A percentile compares a stretch with the other conserved stretches of the same genome.
Evolutionary conservation across 2,329 filamentous ascomycete genomes (phyloP).

Genomic region (Colletotrichum sp.): DNA sequence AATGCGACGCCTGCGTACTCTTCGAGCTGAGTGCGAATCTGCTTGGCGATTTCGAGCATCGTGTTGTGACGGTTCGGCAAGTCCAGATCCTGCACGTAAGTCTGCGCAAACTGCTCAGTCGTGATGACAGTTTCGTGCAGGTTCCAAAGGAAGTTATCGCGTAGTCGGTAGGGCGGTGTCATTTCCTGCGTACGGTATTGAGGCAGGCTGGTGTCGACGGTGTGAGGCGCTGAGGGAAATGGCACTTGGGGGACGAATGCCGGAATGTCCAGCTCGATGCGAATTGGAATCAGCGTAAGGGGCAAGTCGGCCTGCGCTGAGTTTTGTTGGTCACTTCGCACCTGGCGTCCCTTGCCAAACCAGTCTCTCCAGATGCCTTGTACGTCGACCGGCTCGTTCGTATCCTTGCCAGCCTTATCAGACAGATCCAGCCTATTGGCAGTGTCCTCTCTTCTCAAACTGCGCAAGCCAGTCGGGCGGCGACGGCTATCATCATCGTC

Average conservation of each 20-base stretch:
- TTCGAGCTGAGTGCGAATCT: slow-evolving; percentile 93
- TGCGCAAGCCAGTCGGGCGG: slow-evolving; percentile 83
- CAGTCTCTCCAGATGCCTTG: slow-evolving; percentile 95
- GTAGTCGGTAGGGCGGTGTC: slow-evolving; percentile 84
- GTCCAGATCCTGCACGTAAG: slow-evolving; percentile 90
- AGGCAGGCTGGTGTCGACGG: slow-evolving; percentile 74
- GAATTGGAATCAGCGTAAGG: slow-evolving; percentile 90
- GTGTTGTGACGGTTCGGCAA: slow-evolving; percentile 76
- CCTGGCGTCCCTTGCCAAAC: slow-evolving; percentile 76
- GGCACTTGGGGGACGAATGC: slow-evolving; percentile 73
- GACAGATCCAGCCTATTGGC: slow-evolving; percentile 67
- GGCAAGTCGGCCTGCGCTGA: slow-evolving; percentile 77
- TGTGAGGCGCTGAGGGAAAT: slow-evolving; percentile 59
- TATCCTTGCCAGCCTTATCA: slow-evolving; percentile 85
- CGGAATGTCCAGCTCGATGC: slow-evolving; percentile 92
- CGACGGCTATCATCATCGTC: slow-evolving; percentile 79
- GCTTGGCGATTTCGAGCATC: slow-evolving; percentile 84
- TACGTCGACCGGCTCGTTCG: slow-evolving; percentile 77
- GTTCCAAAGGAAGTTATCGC: slow-evolving; percentile 98
- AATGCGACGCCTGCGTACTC: slow-evolving; percentile 95
- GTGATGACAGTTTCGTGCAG: slow-evolving; percentile 93
- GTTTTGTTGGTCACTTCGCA: slow-evolving; percentile 64
- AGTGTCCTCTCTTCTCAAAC: slow-evolving; percentile 73
- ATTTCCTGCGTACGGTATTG: slow-evolving; percentile 81
- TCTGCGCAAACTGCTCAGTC: slow-evolving; percentile 93